Percentiles rank a stretch among this genome's conserved stretches.
Evolutionary conservation across 495 filamentous ascomycete species (phyloP).

Genomic region (Bombardia bombarda): DNA sequence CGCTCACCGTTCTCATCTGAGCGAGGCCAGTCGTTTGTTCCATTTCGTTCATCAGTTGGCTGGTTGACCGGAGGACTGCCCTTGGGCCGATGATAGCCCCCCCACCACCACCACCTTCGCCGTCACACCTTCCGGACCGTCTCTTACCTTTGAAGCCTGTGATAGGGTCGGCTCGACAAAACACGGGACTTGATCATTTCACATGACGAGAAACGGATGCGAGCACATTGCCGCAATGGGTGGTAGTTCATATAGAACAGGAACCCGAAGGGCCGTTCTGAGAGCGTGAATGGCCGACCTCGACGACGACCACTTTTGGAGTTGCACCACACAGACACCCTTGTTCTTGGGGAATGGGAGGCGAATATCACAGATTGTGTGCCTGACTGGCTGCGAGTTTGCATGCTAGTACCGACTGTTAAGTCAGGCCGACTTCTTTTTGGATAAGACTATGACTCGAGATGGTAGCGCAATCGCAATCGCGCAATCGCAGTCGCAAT

Average conservation of each 20-base stretch:
- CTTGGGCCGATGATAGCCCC: slow-evolving; percentile 5
- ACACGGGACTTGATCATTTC: slow-evolving; percentile 2
- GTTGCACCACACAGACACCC: not conserved
- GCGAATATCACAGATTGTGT: no score
- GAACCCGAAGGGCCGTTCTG: not conserved
- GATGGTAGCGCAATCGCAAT: no score
- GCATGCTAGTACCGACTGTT: no score
- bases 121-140: not conserved
- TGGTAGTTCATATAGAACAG: slow-evolving; percentile 2
- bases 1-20: no score
- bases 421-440: no score
- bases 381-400: no score
- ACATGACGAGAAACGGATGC: slow-evolving; percentile 13
- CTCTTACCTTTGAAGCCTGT: not conserved
- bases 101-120: not conserved
- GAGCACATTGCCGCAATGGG: slow-evolving; percentile 6
- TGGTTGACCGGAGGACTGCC: not conserved
- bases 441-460: no score
- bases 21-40: no score
- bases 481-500: no score
- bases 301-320: not conserved
- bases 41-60: no score
- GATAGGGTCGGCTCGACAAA: not conserved
- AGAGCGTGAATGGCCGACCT: slow-evolving; percentile 6
- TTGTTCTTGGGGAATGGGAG: no score